These are phyloP conservation scores for Coemansia sp. DNA, from an alignment of 192 early-diverging fungal genomes.

Conservation along the genomic window DNA sequence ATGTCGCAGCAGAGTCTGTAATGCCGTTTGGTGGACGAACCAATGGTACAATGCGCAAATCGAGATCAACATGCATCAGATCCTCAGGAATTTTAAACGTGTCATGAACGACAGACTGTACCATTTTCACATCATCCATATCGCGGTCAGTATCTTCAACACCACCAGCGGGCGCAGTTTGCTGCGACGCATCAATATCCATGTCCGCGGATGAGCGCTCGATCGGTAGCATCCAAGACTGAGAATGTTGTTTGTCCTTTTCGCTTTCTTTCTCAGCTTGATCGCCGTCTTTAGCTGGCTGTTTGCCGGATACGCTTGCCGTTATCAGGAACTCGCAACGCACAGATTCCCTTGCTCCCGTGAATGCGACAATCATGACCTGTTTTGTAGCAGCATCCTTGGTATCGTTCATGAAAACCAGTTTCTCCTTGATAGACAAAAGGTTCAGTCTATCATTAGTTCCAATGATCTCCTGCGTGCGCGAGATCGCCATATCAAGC, in stretches of 20 bases:
- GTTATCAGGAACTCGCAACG: conserved; percentile 51
- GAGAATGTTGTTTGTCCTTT: not conserved
- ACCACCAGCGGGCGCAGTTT: not conserved
- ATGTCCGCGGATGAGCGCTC: not conserved
- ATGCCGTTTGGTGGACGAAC: conserved; percentile 47
- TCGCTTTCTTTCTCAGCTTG: not conserved
- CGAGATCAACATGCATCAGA: conserved; percentile 39
- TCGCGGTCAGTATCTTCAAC: not conserved
- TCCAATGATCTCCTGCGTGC: conserved; percentile 29
- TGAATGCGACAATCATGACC: conserved; percentile 50
- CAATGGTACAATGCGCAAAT: conserved; percentile 49
- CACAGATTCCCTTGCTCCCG: conserved; percentile 37
- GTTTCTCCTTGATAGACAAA: conserved; percentile 40
- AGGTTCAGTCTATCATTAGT: conserved; percentile 8
- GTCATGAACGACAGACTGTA: conserved; percentile 20
- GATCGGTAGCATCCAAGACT: not conserved
- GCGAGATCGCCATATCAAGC: conserved; percentile 41
- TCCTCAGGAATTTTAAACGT: conserved; percentile 26
- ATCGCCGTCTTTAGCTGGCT: not conserved
- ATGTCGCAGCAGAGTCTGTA: conserved; percentile 32
- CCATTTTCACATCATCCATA: conserved; percentile 9
- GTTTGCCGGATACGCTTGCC: conserved; percentile 18
- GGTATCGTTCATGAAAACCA: conserved; percentile 28
- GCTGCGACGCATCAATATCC: conserved; percentile 9
- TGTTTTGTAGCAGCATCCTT: conserved; percentile 10